Evolutionary conservation across 108 stramenopile species (phyloP).

Genomic region (Nitzschia putrida): DNA sequence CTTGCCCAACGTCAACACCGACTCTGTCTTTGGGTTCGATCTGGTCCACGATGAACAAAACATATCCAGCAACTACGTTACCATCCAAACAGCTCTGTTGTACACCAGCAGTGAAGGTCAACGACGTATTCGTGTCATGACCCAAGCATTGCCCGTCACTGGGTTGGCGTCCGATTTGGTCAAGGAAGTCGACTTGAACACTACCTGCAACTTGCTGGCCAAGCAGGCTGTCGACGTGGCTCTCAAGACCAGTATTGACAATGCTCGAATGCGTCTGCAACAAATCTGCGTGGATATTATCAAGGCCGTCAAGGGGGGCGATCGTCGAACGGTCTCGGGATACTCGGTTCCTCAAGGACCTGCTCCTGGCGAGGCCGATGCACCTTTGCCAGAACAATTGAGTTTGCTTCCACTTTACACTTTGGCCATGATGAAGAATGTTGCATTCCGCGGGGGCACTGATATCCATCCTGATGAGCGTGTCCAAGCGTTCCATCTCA

Average conservation of each 20-base stretch:
- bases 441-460: constrained; percentile 93
- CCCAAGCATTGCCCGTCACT: constrained; percentile 89
- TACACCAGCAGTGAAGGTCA: constrained; percentile 95
- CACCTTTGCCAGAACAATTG: constrained; percentile 76
- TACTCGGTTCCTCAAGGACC: constrained; percentile 60
- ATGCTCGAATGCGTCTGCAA: constrained; percentile 86
- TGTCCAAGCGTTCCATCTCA: constrained; percentile 70
- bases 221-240: constrained; percentile 92
- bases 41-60: constrained; percentile 91
- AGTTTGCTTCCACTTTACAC: constrained; percentile 94
- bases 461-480: constrained; percentile 97
- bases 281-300: constrained; percentile 83
- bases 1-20: constrained; percentile 92
- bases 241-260: constrained; percentile 87
- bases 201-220: constrained; percentile 74
- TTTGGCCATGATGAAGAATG: constrained; percentile 94
- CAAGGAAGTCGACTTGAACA: constrained; percentile 78
- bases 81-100: constrained; percentile 94
- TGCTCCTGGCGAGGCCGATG: constrained; percentile 33
- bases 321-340: constrained; percentile 72
- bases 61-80: constrained; percentile 76
- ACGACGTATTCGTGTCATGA: constrained; percentile 97
- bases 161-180: constrained; percentile 75
- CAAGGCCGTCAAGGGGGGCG: constrained; percentile 67
- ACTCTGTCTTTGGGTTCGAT: constrained; percentile 93